Evolutionary conservation across 225 moss, liverwort and hornwort genomes (phyloP), one percentile per base, ranked within the genome.

Genomic region (Polytrichum commune): DNA sequence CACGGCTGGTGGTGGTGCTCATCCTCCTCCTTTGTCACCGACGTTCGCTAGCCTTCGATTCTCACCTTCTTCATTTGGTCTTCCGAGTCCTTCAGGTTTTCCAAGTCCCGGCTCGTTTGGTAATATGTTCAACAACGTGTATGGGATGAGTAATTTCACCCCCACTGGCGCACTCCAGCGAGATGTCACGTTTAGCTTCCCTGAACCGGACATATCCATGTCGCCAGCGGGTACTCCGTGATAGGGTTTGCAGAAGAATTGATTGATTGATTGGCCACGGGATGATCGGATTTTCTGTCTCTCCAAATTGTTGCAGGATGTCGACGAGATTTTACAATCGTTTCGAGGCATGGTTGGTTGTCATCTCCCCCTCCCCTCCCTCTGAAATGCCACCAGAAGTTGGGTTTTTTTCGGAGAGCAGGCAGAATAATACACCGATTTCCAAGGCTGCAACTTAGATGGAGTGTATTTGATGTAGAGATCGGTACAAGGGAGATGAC

Each of bases 171-270:
- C 87, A 58, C 75, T 84, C 8, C 81, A 81, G 2, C 74, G 81
- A 79, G 87, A 87, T 64, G 81, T 78, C 72, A 77, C 76, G 22
- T 87, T 87, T 72, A 84, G 81, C 69, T 87, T 87, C 53, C 87
- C 87, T 0, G 87, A 87, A 65, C 84, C 81, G 8, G 81, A 87
- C 62, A 78, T 86, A 55, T 68, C 78, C 4, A 83, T 86, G 86
- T 81, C 86, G 7, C 76, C 83, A 16, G 78, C 83, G 61, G 68
- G 55, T 56, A 71, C 76, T 72, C 78, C 80, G 13, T 86, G 65
- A 76, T 27, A 58, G 22, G 22, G 58, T 22, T 58, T 24, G 46
- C 46, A 16, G 46, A 46, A 46, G 46, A 16, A 46, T 46, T 16
- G 46, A 46, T 46, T 46, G 46, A 46, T 46, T 46, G 46, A 13